These are phyloP conservation scores for Pilatotrama ljubarskyi DNA, from an alignment of 768 basidiomycete genomes.

Conservation along the genomic window DNA sequence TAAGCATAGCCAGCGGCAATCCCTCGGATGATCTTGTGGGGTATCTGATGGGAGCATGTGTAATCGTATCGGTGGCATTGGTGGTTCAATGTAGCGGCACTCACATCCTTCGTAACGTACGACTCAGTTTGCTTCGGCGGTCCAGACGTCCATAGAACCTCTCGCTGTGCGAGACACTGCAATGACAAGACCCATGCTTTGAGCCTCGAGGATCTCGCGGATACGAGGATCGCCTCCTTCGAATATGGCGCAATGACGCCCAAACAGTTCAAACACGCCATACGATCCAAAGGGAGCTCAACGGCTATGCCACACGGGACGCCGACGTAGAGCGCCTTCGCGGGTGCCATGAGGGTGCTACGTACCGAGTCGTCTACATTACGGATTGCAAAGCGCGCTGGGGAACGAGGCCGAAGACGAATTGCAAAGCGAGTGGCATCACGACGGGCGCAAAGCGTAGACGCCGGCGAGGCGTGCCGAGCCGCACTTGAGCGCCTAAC, in stretches of 20 bases:
- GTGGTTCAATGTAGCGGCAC: not conserved
- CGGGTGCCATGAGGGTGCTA: too few species aligned
- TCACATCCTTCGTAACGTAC: not conserved
- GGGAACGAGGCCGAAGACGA: too few species aligned
- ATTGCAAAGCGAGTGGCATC: too few species aligned
- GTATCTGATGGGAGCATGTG: too few species aligned
- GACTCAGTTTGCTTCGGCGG: not conserved
- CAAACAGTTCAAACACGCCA: conserved; percentile 71
- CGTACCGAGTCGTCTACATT: too few species aligned
- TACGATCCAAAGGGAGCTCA: conserved; percentile 88
- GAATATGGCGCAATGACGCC: conserved; percentile 89
- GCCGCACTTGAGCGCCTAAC: too few species aligned
- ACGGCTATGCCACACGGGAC: conserved; percentile 93
- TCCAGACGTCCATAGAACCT: conserved; percentile 54
- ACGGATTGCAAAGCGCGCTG: too few species aligned
- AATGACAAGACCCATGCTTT: conserved; percentile 75
- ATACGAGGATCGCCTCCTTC: conserved; percentile 79
- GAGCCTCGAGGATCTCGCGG: conserved; percentile 62
- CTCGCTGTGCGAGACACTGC: too few species aligned
- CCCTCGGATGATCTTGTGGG: too few species aligned
- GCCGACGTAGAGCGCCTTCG: conserved; percentile 92
- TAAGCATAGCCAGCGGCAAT: too few species aligned
- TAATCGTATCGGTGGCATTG: not conserved
- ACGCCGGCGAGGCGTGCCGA: too few species aligned
- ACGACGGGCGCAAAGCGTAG: too few species aligned